Evolutionary conservation across 305 asterid genomes (phyloP).

Genomic region (Solanum hybrid): DNA sequence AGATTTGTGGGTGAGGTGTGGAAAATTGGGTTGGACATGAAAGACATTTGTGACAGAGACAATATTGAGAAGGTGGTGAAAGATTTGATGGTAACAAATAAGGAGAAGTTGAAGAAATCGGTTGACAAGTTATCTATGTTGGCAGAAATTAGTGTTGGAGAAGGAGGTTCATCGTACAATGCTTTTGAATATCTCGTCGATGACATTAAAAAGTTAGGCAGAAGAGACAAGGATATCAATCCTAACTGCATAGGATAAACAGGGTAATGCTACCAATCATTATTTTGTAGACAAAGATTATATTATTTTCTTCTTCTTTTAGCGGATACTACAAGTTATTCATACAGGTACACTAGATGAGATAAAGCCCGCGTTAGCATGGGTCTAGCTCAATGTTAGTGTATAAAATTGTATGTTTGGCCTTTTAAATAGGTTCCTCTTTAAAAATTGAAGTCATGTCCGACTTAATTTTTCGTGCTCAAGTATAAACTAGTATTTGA

Average conservation of each 20-base stretch:
- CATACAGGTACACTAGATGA: not conserved
- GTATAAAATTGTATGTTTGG: not conserved
- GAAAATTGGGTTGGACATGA: not conserved
- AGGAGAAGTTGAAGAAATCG: not conserved
- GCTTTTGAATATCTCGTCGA: not conserved
- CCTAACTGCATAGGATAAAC: not conserved
- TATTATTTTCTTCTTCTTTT: not conserved
- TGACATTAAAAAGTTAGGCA: not conserved
- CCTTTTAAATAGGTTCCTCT: not conserved
- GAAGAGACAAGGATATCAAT: not conserved
- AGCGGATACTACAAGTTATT: not conserved
- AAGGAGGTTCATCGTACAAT: not conserved
- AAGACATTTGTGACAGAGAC: not conserved
- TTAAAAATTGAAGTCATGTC: not conserved
- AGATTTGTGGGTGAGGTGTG: not conserved
- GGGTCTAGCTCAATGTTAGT: not conserved
- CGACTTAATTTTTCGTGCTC: not conserved
- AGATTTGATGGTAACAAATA: not conserved
- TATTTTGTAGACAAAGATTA: not conserved
- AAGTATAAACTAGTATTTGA: not conserved
- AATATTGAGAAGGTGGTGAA: not conserved
- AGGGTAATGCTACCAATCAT: not conserved
- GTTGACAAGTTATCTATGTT: not conserved
- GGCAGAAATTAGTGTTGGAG: not conserved
- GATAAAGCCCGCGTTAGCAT: not conserved